Evolutionary conservation across 768 basidiomycete species (phyloP).

Genomic region (Leccinum imitatum): DNA sequence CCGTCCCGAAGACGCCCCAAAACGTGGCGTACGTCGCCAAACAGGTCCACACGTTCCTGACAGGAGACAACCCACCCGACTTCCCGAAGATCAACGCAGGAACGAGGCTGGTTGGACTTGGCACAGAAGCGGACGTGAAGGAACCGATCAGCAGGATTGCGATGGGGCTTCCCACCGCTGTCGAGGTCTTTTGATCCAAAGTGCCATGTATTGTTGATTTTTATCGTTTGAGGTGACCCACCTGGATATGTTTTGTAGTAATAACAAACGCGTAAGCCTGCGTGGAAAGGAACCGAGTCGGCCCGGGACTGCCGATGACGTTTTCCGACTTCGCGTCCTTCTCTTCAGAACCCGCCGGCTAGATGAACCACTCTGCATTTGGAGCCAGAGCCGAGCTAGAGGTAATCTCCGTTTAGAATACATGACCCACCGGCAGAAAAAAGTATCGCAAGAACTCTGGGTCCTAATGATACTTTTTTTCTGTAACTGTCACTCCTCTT

Average conservation of each 20-base stretch:
- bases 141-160: slow-evolving; percentile 36
- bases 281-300: neutral
- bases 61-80: slow-evolving; percentile 66
- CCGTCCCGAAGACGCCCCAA: slow-evolving; percentile 62
- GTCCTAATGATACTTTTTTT: no score
- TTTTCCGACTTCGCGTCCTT: no score
- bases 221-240: no score
- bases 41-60: slow-evolving; percentile 62
- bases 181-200: slow-evolving; percentile 11
- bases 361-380: no score
- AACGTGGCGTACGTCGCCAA: slow-evolving; percentile 60
- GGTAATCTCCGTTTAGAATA: no score
- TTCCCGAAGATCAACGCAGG: slow-evolving; percentile 54
- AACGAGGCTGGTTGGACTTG: slow-evolving; percentile 39
- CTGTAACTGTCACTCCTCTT: no score
- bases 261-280: no score
- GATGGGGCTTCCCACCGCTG: slow-evolving; percentile 41
- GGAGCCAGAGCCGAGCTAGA: no score
- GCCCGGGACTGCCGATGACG: slow-evolving; percentile 24
- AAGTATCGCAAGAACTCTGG: no score
- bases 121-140: slow-evolving; percentile 39
- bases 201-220: neutral
- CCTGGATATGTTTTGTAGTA: no score
- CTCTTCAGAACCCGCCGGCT: no score
- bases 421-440: no score